Conservation (phyloP, 192 early-diverging fungal species). For the Entomortierella chlamydospora region DNA sequence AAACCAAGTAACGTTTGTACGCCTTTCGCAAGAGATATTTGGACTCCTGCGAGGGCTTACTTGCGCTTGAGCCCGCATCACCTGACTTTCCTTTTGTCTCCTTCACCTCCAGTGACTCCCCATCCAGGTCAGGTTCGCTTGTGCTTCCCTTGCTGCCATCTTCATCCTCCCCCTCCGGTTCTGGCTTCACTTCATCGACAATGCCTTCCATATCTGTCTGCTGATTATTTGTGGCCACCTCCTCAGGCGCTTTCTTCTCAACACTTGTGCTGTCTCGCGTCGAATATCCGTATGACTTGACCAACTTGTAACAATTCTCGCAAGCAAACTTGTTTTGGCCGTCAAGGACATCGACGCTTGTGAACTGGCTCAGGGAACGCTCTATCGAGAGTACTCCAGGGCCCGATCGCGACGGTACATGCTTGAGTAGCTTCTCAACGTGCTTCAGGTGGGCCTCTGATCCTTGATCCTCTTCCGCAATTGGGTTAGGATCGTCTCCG, state of each 20-base stretch:
- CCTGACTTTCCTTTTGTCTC: background rate
- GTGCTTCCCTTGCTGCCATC: slow-evolving; percentile 4
- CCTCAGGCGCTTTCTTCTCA: background rate
- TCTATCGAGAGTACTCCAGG: slow-evolving; percentile 32
- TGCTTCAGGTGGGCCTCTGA: slow-evolving; percentile 28
- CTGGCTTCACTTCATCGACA: background rate
- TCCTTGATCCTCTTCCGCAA: slow-evolving; percentile 23
- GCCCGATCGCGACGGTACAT: slow-evolving; percentile 3
- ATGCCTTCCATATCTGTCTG: slow-evolving; percentile 1
- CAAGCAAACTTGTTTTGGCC: slow-evolving; percentile 72
- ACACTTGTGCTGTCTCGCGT: background rate
- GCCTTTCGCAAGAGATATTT: slow-evolving; percentile 47
- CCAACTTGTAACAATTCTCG: slow-evolving; percentile 68
- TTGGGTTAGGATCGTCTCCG: slow-evolving; percentile 16
- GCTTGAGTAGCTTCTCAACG: slow-evolving; percentile 42
- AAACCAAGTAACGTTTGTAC: slow-evolving; percentile 54
- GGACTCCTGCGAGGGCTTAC: background rate
- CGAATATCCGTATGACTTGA: slow-evolving; percentile 5
- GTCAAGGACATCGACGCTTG: slow-evolving; percentile 70
- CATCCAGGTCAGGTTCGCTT: background rate
- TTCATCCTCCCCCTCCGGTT: background rate
- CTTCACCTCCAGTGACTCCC: background rate
- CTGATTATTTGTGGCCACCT: background rate
- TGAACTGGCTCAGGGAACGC: slow-evolving; percentile 63
- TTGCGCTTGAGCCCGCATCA: background rate